Conservation (phyloP, 192 early-diverging fungal genomes). For the Obelidium mucronatum region DNA sequence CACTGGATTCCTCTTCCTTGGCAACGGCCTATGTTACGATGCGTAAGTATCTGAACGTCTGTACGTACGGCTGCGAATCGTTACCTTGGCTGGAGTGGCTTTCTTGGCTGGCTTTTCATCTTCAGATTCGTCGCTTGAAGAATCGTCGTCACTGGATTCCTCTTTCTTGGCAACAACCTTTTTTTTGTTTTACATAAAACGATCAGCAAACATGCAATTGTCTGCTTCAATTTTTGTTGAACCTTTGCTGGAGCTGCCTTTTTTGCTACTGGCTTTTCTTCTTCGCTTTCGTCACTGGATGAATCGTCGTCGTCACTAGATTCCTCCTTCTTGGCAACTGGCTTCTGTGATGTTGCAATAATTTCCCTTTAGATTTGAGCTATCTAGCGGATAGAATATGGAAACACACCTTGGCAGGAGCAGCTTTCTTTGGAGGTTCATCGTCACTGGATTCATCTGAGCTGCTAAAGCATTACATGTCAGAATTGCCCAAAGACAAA, state of each 20-base stretch:
- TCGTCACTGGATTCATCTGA: constrained; percentile 1
- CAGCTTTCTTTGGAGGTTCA: constrained; percentile 25
- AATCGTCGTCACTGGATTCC: constrained; percentile 26
- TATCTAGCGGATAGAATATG: too few relatives aligned
- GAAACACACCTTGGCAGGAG: constrained; percentile 13
- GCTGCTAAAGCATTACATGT: too few relatives aligned
- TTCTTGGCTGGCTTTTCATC: constrained; percentile 33
- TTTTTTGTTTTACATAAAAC: too few relatives aligned
- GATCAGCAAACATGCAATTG: too few relatives aligned
- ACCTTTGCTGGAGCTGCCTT: too few relatives aligned
- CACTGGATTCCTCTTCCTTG: constrained; percentile 28
- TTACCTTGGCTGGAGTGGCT: constrained; percentile 17
- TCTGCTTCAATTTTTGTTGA: too few relatives aligned
- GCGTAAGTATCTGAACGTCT: too few relatives aligned
- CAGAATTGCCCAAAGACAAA: too few relatives aligned
- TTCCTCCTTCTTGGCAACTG: constrained; percentile 32
- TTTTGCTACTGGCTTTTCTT: constrained; percentile 40
- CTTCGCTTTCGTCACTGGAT: constrained; percentile 40
- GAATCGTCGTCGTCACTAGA: constrained; percentile 16
- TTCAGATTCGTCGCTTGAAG: too few relatives aligned
- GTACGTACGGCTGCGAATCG: background rate
- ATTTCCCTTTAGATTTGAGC: background rate
- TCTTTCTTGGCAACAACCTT: constrained; percentile 3
- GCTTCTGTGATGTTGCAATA: background rate
- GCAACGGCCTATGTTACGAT: too few relatives aligned